Evolutionary conservation across 148 eudicot species (phyloP), one percentile per base, ranked within the genome.

Genomic region (Tetragonia tetragonoides): DNA sequence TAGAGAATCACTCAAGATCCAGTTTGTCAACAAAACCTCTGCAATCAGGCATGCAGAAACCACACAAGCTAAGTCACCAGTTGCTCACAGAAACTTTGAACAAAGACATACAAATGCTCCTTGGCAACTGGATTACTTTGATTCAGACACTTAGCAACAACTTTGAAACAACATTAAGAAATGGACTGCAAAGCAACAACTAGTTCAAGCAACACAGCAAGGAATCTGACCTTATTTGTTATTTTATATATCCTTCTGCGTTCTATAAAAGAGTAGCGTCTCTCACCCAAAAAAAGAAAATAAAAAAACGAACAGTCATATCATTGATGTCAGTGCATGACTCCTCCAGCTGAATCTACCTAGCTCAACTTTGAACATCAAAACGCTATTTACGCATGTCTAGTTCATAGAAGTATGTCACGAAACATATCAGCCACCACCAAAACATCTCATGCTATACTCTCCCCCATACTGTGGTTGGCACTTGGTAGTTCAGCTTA

Each of bases 101-200:
- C 41, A 63, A 67, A 40, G 12, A 6, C 20, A 41, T 6, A 4
- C 1, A 15, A 38, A 4, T 37, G 20, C 69, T 34, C 9, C 17
- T 12, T 6, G 7, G 20, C 10, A 67, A 41, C 21, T 40, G 16
- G 21, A 21, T 8, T 40, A 11, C 40, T 60, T 63, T 65, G 68
- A 65, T 65, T 65, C 68, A 37, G 15, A 65, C 68, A 65, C 11
- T 37, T 18, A 65, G 38, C 68, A 65, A 41, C 37, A 65, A 64
- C 17, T 28, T 17, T 28, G 68, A 28, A 34, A 3, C 17, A 10
- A 64, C 37, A 7, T 34, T 9, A 3, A 65, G 17, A 1, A 65
- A 34, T 14, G 14, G 68, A 6, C 14, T 16, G 20, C 9, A 44
- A 9, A 44, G 47, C 47, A 44, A 65, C 14, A 2, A 65, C 34